These are phyloP conservation scores for Lunasporangiospora selenospora DNA, from an alignment of 192 early-diverging fungal species.

Conservation along the genomic window DNA sequence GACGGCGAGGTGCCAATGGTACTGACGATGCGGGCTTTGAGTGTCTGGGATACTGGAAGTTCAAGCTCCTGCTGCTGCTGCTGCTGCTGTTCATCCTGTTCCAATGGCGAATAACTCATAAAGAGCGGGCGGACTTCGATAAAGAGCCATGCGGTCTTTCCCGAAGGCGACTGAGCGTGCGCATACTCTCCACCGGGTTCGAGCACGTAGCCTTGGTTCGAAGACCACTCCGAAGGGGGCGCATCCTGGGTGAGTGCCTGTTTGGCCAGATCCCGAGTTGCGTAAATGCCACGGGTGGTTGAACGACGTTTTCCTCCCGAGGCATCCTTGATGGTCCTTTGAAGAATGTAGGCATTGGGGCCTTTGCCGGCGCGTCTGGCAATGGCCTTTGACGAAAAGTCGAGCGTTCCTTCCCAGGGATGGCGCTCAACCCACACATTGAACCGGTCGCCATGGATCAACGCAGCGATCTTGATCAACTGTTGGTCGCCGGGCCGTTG, in stretches of 20 bases:
- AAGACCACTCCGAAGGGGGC: slow-evolving; percentile 38
- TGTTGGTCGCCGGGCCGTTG: slow-evolving; percentile 38
- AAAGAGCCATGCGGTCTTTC: slow-evolving; percentile 43
- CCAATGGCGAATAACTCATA: slow-evolving; percentile 35
- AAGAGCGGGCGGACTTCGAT: slow-evolving; percentile 38
- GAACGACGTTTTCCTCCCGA: slow-evolving; percentile 43
- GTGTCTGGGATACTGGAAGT: too few species aligned
- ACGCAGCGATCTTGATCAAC: slow-evolving; percentile 31
- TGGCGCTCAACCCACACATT: slow-evolving; percentile 46
- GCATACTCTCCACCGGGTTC: slow-evolving; percentile 44
- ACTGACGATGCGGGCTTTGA: background rate
- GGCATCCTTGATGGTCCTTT: slow-evolving; percentile 47
- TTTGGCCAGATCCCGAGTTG: slow-evolving; percentile 30
- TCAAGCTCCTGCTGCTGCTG: too few species aligned
- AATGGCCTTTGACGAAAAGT: slow-evolving; percentile 43
- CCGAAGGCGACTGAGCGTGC: slow-evolving; percentile 38
- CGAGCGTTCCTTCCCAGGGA: slow-evolving; percentile 37
- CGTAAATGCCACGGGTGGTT: slow-evolving; percentile 37
- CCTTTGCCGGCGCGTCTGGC: slow-evolving; percentile 33
- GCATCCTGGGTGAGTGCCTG: slow-evolving; percentile 30
- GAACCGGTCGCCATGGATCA: slow-evolving; percentile 34
- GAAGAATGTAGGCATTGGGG: slow-evolving; percentile 41
- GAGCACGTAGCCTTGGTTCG: slow-evolving; percentile 29
- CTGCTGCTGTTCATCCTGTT: slow-evolving; percentile 21
- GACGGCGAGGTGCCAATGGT: slow-evolving; percentile 21